A percentile compares a stretch with the other conserved stretches of the same genome.
These are phyloP conservation scores for Penicillium sp. DNA, from an alignment of 2,329 filamentous ascomycete species.

Conservation along the genomic window DNA sequence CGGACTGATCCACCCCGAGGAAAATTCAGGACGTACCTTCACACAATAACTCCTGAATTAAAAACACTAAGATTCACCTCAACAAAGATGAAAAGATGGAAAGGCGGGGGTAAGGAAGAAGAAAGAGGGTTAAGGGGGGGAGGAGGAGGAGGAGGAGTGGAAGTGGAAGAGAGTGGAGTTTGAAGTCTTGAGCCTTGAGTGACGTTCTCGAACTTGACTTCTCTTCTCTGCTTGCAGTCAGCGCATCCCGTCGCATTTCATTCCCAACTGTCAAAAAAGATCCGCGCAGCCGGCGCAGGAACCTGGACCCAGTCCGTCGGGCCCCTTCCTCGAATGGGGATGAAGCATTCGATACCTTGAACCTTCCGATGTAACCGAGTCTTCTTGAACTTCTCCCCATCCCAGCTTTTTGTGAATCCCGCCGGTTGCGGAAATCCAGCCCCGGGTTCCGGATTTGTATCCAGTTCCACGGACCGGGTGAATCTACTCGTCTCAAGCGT, in stretches of 20 bases:
- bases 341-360: neutral
- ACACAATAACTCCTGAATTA: neutral
- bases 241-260: neutral
- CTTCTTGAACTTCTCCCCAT: neutral
- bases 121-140: neutral
- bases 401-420: neutral
- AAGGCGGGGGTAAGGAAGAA: neutral
- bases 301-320: conserved; percentile 30
- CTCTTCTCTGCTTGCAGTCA: conserved; percentile 2
- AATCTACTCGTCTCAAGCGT: neutral
- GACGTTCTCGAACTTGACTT: conserved; percentile 14
- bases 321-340: conserved; percentile 10
- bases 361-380: neutral
- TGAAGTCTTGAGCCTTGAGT: conserved; percentile 9
- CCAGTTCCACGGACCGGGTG: neutral
- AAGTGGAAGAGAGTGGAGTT: conserved; percentile 5
- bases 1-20: conserved; percentile 9
- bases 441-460: neutral
- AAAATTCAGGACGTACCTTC: neutral
- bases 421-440: conserved; percentile 5
- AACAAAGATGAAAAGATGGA: neutral
- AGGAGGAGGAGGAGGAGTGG: neutral
- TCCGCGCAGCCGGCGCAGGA: conserved; percentile 26
- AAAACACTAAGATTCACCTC: conserved; percentile 1
- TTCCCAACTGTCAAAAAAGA: conserved; percentile 13